Evolutionary conservation across 2,329 filamentous ascomycete species (phyloP).

Genomic region (Clarireedia paspali): DNA sequence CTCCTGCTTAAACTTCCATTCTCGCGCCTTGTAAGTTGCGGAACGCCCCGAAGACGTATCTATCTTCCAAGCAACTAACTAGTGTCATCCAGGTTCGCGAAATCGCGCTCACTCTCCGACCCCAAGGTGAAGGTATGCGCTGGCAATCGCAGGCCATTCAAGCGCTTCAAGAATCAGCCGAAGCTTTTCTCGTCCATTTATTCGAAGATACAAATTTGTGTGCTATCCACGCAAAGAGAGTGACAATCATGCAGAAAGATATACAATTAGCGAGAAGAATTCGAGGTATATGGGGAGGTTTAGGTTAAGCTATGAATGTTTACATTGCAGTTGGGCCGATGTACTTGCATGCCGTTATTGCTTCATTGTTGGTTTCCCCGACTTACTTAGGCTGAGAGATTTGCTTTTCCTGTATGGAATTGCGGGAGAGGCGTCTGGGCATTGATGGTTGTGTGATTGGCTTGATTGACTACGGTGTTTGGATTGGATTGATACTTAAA

Average conservation of each 20-base stretch:
- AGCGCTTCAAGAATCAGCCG: constrained; percentile 89
- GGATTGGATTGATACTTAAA: background rate
- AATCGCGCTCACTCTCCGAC: constrained; percentile 59
- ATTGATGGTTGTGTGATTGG: background rate
- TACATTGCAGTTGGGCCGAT: background rate
- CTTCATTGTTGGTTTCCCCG: no score
- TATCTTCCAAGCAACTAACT: no score
- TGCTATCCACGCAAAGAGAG: constrained; percentile 91
- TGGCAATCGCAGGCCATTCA: constrained; percentile 96
- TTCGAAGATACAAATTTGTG: constrained; percentile 96
- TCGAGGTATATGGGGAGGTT: constrained; percentile 68
- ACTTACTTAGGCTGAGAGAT: no score
- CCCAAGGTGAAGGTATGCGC: constrained; percentile 62
- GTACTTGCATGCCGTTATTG: background rate
- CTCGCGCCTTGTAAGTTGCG: constrained; percentile 54
- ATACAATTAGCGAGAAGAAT: constrained; percentile 85
- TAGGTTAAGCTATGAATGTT: constrained; percentile 34
- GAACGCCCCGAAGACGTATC: no score
- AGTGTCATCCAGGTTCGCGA: constrained; percentile 50
- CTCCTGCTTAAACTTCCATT: constrained; percentile 76
- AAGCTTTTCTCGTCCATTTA: constrained; percentile 92
- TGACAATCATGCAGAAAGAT: constrained; percentile 97
- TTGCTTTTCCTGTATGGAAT: background rate
- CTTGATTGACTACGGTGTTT: background rate
- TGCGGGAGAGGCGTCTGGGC: background rate